A percentile compares a stretch with the other conserved stretches of the same genome.
phyloP scores from a whole-genome alignment of 495 filamentous ascomycete genomes.

The Letharia lupina region DNA sequence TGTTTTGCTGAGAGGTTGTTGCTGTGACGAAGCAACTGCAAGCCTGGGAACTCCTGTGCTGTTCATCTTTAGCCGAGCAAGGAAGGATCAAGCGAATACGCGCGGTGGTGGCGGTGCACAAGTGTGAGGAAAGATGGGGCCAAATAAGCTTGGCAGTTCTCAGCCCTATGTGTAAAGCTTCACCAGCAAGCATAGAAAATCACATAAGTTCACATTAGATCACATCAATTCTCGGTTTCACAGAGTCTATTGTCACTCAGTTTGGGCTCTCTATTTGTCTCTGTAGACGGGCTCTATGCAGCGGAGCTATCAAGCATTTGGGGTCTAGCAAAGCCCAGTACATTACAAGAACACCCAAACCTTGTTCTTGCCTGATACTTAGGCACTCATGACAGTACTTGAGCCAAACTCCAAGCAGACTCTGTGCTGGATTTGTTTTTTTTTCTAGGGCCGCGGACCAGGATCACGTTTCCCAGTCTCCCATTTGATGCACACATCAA shows the following conservation, averaged over 20 bases:
- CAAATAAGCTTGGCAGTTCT: too few species aligned
- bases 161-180: not conserved
- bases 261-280: not conserved
- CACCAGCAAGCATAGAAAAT: not conserved
- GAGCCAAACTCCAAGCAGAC: not conserved
- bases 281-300: not conserved
- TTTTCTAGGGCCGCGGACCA: not conserved
- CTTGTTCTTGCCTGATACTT: not conserved
- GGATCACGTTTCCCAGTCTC: not conserved
- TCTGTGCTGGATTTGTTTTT: too few species aligned
- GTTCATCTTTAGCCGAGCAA: too few species aligned
- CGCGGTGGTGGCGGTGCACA: too few species aligned
- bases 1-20: not conserved
- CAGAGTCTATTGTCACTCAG: not conserved
- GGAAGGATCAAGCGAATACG: too few species aligned
- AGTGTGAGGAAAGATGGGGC: too few species aligned
- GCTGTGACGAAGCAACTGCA: not conserved
- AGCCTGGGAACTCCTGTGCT: too few species aligned
- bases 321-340: not conserved
- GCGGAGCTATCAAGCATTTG: not conserved
- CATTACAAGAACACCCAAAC: not conserved
- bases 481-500: not conserved
- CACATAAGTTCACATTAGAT: not conserved
- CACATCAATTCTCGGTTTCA: not conserved
- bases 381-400: not conserved